phyloP scores from a whole-genome alignment of 139 green algal genomes.

The Gonium pectorale region DNA sequence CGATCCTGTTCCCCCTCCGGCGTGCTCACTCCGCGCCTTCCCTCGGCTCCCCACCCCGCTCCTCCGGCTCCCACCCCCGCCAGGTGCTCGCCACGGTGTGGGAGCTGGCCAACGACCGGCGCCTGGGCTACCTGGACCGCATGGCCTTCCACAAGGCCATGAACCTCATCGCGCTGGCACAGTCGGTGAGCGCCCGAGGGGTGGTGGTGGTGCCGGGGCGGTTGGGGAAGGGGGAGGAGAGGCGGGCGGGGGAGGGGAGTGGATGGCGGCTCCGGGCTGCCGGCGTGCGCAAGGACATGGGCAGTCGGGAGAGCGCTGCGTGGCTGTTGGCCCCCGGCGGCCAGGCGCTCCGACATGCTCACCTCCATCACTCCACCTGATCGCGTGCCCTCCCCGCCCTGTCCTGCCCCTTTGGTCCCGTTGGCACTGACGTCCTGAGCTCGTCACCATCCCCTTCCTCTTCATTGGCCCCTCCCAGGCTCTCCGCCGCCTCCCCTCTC shows the following conservation, averaged over 20 bases:
- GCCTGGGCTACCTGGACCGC: slow-evolving; percentile 85
- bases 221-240: neutral
- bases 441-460: too few relatives aligned
- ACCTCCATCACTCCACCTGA: too few relatives aligned
- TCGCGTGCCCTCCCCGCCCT: too few relatives aligned
- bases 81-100: slow-evolving; percentile 56
- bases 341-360: too few relatives aligned
- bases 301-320: too few relatives aligned
- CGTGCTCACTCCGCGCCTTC: neutral
- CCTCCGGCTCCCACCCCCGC: neutral
- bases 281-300: too few relatives aligned
- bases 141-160: slow-evolving; percentile 83
- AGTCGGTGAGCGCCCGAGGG: slow-evolving; percentile 58
- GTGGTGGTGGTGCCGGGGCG: slow-evolving; percentile 46
- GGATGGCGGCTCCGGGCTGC: too few relatives aligned
- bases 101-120: slow-evolving; percentile 65
- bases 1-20: neutral
- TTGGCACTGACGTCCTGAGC: too few relatives aligned
- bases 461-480: too few relatives aligned
- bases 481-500: too few relatives aligned
- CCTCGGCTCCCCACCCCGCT: neutral
- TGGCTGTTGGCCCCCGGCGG: too few relatives aligned
- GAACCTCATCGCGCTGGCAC: slow-evolving; percentile 81
- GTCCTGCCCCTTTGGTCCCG: too few relatives aligned
- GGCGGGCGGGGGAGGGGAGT: neutral